Percentiles rank a stretch among this genome's conserved stretches.
Evolutionary conservation across 768 basidiomycete genomes (phyloP).

Genomic region (Podaxis carcinomalis): DNA sequence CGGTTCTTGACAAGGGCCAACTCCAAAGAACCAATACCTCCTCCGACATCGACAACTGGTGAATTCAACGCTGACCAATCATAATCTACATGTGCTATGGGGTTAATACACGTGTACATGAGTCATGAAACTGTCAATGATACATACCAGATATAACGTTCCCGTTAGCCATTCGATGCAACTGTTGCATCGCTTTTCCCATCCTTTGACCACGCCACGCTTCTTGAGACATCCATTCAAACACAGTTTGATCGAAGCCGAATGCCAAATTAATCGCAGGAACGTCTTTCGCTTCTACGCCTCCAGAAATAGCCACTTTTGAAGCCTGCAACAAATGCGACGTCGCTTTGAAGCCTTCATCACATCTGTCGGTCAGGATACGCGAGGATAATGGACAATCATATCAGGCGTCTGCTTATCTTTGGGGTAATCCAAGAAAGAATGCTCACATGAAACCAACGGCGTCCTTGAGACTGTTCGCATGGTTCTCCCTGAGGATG

Average conservation of each 20-base stretch:
- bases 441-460: conserved; percentile 4
- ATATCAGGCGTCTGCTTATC: not conserved
- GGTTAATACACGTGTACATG: not conserved
- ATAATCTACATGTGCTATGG: not conserved
- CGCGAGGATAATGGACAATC: not conserved
- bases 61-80: not conserved
- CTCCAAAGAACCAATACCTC: conserved; percentile 5
- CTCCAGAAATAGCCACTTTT: not conserved
- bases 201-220: conserved; percentile 3
- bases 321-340: conserved; percentile 1
- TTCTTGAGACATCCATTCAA: conserved; percentile 7
- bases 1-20: not conserved
- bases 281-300: not conserved
- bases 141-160: not conserved
- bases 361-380: not conserved
- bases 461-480: not conserved
- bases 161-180: conserved; percentile 3
- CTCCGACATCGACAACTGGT: conserved; percentile 1
- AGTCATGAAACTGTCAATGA: not conserved
- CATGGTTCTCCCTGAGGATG: not conserved
- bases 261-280: not conserved
- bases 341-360: conserved; percentile 8
- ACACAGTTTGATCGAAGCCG: not conserved
- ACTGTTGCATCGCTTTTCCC: conserved; percentile 7
- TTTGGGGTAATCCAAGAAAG: not conserved